Conservation (phyloP, 768 basidiomycete genomes). For the Kwoniella shandongensis region DNA sequence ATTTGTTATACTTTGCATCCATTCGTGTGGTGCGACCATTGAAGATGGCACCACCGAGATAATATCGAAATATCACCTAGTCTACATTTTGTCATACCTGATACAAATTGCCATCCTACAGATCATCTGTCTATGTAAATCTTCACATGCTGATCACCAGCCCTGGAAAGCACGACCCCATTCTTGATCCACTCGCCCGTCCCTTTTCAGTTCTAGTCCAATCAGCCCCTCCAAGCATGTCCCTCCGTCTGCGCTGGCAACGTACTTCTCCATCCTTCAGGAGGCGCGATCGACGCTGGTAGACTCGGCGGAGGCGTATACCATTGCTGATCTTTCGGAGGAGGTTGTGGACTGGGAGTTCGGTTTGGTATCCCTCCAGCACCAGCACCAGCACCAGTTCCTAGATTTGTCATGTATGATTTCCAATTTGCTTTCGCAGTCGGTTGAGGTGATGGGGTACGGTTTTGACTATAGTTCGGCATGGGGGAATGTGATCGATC, state of each 20-base stretch:
- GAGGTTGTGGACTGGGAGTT: conserved; percentile 31
- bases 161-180: no score
- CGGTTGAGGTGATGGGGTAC: conserved; percentile 20
- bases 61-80: no score
- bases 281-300: conserved; percentile 40
- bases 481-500: not conserved
- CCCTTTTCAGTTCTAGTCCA: no score
- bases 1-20: no score
- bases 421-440: conserved; percentile 31
- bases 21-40: no score
- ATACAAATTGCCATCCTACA: no score
- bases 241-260: conserved; percentile 31
- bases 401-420: conserved; percentile 37
- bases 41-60: no score
- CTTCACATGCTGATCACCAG: no score
- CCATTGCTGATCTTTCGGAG: conserved; percentile 33
- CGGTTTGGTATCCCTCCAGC: conserved; percentile 18
- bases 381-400: conserved; percentile 8
- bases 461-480: conserved; percentile 4
- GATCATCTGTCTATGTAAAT: no score
- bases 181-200: no score
- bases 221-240: conserved; percentile 37
- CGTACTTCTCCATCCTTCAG: conserved; percentile 44
- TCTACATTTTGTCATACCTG: no score
- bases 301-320: conserved; percentile 45